Base-by-base conservation (phyloP, 2,329 filamentous ascomycete genomes). In the Fonsecaea multimorphosa region DNA sequence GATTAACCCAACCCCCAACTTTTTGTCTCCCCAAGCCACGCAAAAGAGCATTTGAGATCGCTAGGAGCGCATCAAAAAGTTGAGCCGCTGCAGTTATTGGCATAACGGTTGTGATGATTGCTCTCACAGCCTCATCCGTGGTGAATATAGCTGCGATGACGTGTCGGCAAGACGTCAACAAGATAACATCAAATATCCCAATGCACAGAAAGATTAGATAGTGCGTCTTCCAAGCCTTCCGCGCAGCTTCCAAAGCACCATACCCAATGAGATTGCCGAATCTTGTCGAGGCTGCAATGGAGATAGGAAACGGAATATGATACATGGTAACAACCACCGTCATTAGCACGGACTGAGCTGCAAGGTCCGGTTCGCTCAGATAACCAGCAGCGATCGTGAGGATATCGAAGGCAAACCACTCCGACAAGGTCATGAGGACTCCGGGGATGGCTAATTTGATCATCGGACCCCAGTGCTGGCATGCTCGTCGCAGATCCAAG, bases 211-310 rank as follows among this genome's bases (percentile, higher is more conserved):
- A 87, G 2, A 84, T 84, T 0, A 83, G 79, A 63, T 93, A 82
- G 1, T 87, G 86, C 59, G 93, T 91, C 76, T 84, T 86, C 34
- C 88, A 89, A 0, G 89, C 89, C 2, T 85, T 89, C 74, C 87
- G 89, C 19, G 92, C 92, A 0, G 91, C 89, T 56, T 88, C 86
- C 5, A 91, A 86, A 3, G 95, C 83, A 2, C 87, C 88, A 0
- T 92, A 91, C 11, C 92, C 92, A 67, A 96, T 92, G 27, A 96
- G 81, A 73, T 96, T 96, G 31, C 92, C 92, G 4, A 95, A 87
- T 1, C 92, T 86, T 0, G 92, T 96, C 1, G 88, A 91, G 0
- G 89, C 87, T 3, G 91, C 92, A 61, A 96, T 91, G 40, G 88
- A 90, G 70, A 95, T 85, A 0, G 92, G 90, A 78, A 96, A 96